phyloP scores from a whole-genome alignment of 1,284 basidiomycete genomes.

The Lentinula novae-zelandiae region DNA sequence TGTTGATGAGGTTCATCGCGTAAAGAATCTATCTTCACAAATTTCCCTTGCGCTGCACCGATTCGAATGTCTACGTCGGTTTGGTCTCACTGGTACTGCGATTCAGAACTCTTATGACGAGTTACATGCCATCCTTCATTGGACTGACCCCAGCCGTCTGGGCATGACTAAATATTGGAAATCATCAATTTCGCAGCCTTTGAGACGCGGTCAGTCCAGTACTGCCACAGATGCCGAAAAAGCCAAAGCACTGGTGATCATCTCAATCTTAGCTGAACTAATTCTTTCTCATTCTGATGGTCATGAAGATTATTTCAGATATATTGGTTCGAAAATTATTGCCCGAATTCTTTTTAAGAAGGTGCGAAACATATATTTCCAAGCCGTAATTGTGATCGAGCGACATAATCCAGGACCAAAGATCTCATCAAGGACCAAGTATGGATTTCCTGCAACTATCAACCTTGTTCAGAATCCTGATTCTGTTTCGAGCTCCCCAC shows the following conservation, averaged over 20 bases:
- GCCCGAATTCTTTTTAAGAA: constrained; percentile 73
- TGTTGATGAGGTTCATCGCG: constrained; percentile 79
- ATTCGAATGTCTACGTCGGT: constrained; percentile 60
- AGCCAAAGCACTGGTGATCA: constrained; percentile 48
- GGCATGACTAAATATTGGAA: constrained; percentile 72
- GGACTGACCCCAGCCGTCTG: constrained; percentile 70
- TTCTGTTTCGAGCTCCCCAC: constrained; percentile 56
- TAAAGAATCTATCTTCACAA: constrained; percentile 70
- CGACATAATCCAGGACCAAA: constrained; percentile 58
- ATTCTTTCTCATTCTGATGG: background rate
- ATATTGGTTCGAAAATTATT: constrained; percentile 64
- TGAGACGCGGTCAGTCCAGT: constrained; percentile 66
- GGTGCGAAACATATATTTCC: constrained; percentile 37
- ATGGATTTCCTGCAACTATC: background rate
- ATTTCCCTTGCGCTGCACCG: constrained; percentile 61
- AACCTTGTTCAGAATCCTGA: constrained; percentile 10
- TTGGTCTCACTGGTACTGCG: constrained; percentile 80
- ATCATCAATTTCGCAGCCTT: constrained; percentile 58
- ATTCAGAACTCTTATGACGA: constrained; percentile 87
- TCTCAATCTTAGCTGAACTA: background rate
- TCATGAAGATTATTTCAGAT: constrained; percentile 45
- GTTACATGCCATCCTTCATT: constrained; percentile 80
- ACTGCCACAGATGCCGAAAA: constrained; percentile 61
- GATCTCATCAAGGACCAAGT: constrained; percentile 74
- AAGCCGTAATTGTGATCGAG: background rate